Base-by-base conservation (phyloP, 1,284 basidiomycete species). In the Trichosporon asahii region DNA sequence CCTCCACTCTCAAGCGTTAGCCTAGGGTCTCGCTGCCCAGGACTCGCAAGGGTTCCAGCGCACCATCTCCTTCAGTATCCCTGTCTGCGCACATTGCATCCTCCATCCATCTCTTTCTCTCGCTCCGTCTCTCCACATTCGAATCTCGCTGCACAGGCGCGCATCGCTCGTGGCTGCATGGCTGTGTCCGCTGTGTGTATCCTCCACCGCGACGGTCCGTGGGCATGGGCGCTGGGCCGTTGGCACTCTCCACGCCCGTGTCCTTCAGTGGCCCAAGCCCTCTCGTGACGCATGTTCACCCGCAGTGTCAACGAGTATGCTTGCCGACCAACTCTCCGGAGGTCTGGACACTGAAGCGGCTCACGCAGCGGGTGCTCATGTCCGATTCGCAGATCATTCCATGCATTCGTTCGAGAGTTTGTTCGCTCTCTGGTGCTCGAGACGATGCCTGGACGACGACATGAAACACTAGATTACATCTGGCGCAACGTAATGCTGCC, bases 21-120 rank as follows among this genome's bases (percentile, higher is more conserved):
- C 49, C 49, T 53, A 53, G 49, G 49, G 23, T 7, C 21, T 11
- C 9, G 2, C 21, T 49, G n/a, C 18, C 46, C 46, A 49, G 5
- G n/a, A 49, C 46, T 49, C 46, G 46, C 49, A 53, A 53, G 49
- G 49, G 49, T 53, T 53, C 49, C 49, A 53, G 49, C 23, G 49
- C 49, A 23, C 49, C 49, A 53, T 53, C 49, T 21, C 9, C 49
- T 14, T 53, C 49, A n/a, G 12, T 12, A 21, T 53, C 49, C 23
- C 49, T 53, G 49, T 53, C 49, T 53, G 21, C 46, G 46, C 21
- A 53, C 49, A 12, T 3, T 23, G 23, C 49, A 23, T 23, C 21
- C 40, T 44, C 2, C 40, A n/a, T 44, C 12, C 37, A 40, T 18
- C 37, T 18, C 37, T 18, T n/a, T 12, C 15, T 5, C 40, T 12